These are phyloP conservation scores for Boechera divaricarpa DNA, from an alignment of 345 rosid genomes.

Conservation along the genomic window DNA sequence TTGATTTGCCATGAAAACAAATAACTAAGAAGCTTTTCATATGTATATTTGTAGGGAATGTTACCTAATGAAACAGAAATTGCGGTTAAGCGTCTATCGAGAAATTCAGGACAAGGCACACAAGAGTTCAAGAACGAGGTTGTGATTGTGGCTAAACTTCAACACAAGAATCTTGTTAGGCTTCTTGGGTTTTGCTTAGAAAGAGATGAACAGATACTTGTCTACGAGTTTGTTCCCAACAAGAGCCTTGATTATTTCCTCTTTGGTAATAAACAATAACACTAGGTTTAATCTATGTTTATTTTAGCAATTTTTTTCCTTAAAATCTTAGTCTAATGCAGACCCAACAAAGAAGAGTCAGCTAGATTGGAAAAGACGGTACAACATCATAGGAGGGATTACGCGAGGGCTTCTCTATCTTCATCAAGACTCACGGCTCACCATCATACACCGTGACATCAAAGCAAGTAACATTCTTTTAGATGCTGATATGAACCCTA, in stretches of 20 bases:
- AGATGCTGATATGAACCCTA: conserved; percentile 24
- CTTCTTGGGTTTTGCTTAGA: conserved; percentile 39
- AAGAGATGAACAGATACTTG: conserved; percentile 36
- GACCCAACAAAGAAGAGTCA: background rate
- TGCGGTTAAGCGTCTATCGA: conserved; percentile 31
- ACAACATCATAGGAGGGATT: conserved; percentile 12
- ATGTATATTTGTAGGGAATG: conserved; percentile 15
- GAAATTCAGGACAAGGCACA: conserved; percentile 35
- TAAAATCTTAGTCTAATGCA: background rate
- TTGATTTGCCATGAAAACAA: background rate
- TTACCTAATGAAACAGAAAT: conserved; percentile 20
- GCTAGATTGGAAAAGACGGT: background rate
- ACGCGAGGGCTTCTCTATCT: conserved; percentile 27
- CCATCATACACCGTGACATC: conserved; percentile 38
- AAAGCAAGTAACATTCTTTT: conserved; percentile 36
- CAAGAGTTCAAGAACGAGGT: conserved; percentile 42
- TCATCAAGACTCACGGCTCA: conserved; percentile 37
- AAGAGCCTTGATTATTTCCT: conserved; percentile 39
- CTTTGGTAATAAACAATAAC: conserved; percentile 11
- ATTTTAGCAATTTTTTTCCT: background rate
- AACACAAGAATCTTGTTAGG: conserved; percentile 40
- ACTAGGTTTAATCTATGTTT: background rate
- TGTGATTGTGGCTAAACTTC: conserved; percentile 41
- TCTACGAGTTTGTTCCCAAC: conserved; percentile 39
- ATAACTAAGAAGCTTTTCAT: background rate